A percentile compares a stretch with the other conserved stretches of the same genome.
phyloP scores from a whole-genome alignment of 148 eudicot species.

The Arctostaphylos glauca region DNA sequence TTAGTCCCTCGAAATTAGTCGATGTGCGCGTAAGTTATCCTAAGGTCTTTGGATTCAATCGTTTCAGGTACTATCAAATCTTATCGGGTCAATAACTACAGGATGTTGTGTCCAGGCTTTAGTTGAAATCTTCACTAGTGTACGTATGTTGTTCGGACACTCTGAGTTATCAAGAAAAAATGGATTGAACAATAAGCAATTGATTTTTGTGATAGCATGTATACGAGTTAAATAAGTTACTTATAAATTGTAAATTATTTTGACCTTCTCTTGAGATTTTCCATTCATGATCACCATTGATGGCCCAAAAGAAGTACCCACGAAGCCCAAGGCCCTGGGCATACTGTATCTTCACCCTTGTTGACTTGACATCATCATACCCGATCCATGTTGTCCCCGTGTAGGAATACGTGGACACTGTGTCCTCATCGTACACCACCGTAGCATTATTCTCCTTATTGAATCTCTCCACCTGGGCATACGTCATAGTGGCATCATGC shows the following conservation, averaged over 20 bases:
- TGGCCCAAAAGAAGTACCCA: constrained; percentile 61
- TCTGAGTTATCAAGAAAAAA: too few relatives aligned
- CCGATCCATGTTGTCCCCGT: constrained; percentile 44
- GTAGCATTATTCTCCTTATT: constrained; percentile 33
- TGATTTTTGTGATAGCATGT: background rate
- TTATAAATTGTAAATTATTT: background rate
- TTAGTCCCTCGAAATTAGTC: too few relatives aligned
- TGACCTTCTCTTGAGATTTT: constrained; percentile 42
- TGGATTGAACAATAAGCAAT: too few relatives aligned
- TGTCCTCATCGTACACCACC: constrained; percentile 31
- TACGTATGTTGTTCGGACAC: too few relatives aligned
- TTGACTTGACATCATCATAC: constrained; percentile 42
- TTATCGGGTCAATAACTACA: too few relatives aligned
- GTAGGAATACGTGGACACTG: constrained; percentile 36
- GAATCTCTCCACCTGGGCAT: constrained; percentile 25
- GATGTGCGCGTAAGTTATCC: too few relatives aligned
- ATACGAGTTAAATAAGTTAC: background rate
- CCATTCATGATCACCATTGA: constrained; percentile 40
- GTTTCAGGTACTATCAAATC: too few relatives aligned
- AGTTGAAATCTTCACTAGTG: too few relatives aligned
- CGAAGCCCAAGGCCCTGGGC: constrained; percentile 34
- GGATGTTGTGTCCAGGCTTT: too few relatives aligned
- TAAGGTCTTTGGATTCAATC: too few relatives aligned
- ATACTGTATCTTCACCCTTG: constrained; percentile 25
- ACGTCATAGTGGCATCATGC: constrained; percentile 19